phyloP scores from a whole-genome alignment of 805 yeast species.

The Suhomyces pyralidae region DNA sequence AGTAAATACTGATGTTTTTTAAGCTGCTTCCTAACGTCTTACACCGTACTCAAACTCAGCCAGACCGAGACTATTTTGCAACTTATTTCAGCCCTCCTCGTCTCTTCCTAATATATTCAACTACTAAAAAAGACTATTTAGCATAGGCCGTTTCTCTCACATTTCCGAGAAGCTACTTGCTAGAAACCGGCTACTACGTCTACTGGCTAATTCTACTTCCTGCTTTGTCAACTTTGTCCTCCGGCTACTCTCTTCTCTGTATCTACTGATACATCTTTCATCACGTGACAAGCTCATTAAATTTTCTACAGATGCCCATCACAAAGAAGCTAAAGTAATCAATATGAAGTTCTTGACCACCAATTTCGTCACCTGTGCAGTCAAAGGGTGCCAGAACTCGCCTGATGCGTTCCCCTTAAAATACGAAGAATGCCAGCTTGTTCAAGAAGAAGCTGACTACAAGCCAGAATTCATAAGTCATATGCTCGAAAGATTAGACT shows the following conservation, averaged over 20 bases:
- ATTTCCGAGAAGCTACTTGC: too few relatives aligned
- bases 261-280: neutral
- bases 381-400: slow-evolving; percentile 72
- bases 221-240: neutral
- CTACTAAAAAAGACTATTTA: too few relatives aligned
- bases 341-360: slow-evolving; percentile 94
- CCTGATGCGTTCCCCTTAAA: slow-evolving; percentile 77
- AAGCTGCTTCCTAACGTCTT: too few relatives aligned
- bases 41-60: too few relatives aligned
- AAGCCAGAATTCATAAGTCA: slow-evolving; percentile 75
- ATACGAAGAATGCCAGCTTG: slow-evolving; percentile 65
- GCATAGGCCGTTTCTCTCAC: too few relatives aligned
- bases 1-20: too few relatives aligned
- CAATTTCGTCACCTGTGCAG: slow-evolving; percentile 92
- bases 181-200: too few relatives aligned
- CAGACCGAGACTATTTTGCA: too few relatives aligned
- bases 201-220: too few relatives aligned
- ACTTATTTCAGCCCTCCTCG: too few relatives aligned
- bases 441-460: slow-evolving; percentile 75
- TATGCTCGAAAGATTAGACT: slow-evolving; percentile 78
- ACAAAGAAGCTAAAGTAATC: neutral
- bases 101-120: too few relatives aligned
- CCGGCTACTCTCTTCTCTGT: neutral
- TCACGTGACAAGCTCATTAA: neutral
- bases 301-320: slow-evolving; percentile 2